Conservation (phyloP, 352 stramenopile species). For the Ophiocytium majus region DNA sequence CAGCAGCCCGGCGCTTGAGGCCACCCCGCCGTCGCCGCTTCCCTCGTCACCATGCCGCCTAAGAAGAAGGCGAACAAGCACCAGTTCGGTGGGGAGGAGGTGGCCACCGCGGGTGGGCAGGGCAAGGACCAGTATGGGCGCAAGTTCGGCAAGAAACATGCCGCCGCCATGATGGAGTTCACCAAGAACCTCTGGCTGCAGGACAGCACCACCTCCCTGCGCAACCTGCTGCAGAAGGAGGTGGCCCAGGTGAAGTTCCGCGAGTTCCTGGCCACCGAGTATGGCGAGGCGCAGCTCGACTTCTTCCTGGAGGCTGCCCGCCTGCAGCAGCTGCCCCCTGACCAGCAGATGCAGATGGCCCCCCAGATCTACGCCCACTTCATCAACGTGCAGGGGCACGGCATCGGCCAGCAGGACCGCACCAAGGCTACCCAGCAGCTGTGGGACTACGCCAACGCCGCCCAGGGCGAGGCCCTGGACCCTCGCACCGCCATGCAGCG, state of each 20-base stretch:
- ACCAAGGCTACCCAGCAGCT: constrained; percentile 55
- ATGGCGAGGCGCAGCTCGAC: constrained; percentile 56
- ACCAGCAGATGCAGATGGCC: constrained; percentile 38
- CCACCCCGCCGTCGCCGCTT: too few species aligned
- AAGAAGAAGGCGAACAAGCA: constrained; percentile 54
- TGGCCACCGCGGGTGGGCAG: constrained; percentile 49
- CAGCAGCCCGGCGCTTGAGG: too few species aligned
- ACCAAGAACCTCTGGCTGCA: constrained; percentile 57
- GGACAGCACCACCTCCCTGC: constrained; percentile 47
- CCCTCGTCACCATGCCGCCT: too few species aligned
- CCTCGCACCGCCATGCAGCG: constrained; percentile 50
- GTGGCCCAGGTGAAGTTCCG: constrained; percentile 50
- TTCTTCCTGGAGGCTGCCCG: constrained; percentile 54
- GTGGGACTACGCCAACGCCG: constrained; percentile 56
- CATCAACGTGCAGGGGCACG: constrained; percentile 35
- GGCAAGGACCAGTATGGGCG: constrained; percentile 55
- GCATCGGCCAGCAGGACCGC: constrained; percentile 57
- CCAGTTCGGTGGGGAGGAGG: constrained; percentile 38
- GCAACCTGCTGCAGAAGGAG: constrained; percentile 52
- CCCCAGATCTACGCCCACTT: constrained; percentile 54
- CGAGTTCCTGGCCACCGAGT: constrained; percentile 57
- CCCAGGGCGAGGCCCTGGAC: constrained; percentile 39
- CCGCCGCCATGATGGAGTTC: constrained; percentile 57
- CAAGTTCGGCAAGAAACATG: constrained; percentile 59
- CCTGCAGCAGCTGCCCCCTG: constrained; percentile 35